Percentiles rank a stretch among this genome's conserved stretches.
Evolutionary conservation across 768 basidiomycete species (phyloP).

Genomic region (Naganishia onofrii): DNA sequence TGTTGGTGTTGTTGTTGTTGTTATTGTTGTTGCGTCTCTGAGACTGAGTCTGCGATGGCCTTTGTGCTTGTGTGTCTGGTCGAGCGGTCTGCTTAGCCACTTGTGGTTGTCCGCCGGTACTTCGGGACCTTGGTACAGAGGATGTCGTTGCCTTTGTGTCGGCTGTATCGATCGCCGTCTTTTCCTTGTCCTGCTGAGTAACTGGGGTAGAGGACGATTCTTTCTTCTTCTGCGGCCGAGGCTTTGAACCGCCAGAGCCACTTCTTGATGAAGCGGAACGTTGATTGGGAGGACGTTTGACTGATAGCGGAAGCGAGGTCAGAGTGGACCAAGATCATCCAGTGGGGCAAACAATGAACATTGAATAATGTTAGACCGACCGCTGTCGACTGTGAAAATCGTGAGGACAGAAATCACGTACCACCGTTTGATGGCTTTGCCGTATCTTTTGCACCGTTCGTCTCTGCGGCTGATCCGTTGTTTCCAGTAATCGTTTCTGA

Average conservation of each 20-base stretch:
- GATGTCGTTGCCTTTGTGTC: background rate
- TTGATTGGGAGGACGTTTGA: constrained; percentile 15
- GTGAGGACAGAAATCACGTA: background rate
- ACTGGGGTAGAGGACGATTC: constrained; percentile 1
- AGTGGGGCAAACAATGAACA: background rate
- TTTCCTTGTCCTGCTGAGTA: constrained; percentile 4
- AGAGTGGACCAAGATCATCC: too few species aligned
- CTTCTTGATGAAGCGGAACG: constrained; percentile 8
- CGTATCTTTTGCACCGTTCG: background rate
- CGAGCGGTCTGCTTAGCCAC: background rate
- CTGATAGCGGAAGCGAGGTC: background rate
- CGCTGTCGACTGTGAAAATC: background rate
- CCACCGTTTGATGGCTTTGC: constrained; percentile 4
- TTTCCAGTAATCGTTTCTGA: background rate
- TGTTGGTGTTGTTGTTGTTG: background rate
- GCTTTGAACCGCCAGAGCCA: constrained; percentile 9
- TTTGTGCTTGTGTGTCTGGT: background rate
- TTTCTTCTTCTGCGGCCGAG: constrained; percentile 7
- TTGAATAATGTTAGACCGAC: background rate
- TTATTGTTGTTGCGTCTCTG: constrained; percentile 23
- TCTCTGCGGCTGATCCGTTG: background rate
- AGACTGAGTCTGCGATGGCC: constrained; percentile 7
- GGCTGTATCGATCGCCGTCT: background rate
- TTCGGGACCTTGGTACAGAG: background rate
- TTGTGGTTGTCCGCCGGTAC: background rate